Evolutionary conservation across 768 basidiomycete genomes (phyloP).

Genomic region (Phaeolepiota aurea): DNA sequence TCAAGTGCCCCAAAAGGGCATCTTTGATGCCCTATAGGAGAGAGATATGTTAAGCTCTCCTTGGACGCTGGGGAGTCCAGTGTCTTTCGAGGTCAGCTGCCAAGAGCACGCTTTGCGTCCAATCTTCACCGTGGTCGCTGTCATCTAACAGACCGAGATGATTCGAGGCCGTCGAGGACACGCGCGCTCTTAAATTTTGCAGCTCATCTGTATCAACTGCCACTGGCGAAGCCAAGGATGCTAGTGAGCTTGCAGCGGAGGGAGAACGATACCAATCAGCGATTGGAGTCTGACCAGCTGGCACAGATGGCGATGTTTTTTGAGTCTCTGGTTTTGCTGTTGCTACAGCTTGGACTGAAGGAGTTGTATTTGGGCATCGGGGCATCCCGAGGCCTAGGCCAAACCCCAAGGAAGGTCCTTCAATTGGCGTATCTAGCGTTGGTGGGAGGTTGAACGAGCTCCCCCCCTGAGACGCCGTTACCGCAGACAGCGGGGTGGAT

Average conservation of each 20-base stretch:
- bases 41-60: slow-evolving; percentile 1
- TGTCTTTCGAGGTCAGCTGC: slow-evolving; percentile 48
- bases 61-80: slow-evolving; percentile 12
- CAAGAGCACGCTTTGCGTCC: slow-evolving; percentile 66
- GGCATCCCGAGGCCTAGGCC: slow-evolving; percentile 26
- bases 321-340: not conserved
- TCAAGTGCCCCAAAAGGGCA: not conserved
- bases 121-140: slow-evolving; percentile 48
- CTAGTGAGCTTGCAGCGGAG: slow-evolving; percentile 14
- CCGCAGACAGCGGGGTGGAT: slow-evolving; percentile 43
- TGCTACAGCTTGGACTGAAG: too few relatives aligned
- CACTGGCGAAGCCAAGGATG: slow-evolving; percentile 8
- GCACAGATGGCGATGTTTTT: slow-evolving; percentile 5
- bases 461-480: slow-evolving; percentile 51
- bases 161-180: slow-evolving; percentile 27
- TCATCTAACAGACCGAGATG: slow-evolving; percentile 39
- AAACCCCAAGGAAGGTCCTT: slow-evolving; percentile 38
- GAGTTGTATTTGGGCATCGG: slow-evolving; percentile 16
- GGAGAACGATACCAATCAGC: slow-evolving; percentile 23
- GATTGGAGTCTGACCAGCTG: slow-evolving; percentile 24
- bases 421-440: slow-evolving; percentile 53
- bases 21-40: not conserved
- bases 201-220: slow-evolving; percentile 7
- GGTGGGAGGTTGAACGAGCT: slow-evolving; percentile 43
- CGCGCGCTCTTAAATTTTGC: slow-evolving; percentile 12